Evolutionary conservation across 176 grass and related monocot species (phyloP).

Genomic region (Neostapfia colusana): DNA sequence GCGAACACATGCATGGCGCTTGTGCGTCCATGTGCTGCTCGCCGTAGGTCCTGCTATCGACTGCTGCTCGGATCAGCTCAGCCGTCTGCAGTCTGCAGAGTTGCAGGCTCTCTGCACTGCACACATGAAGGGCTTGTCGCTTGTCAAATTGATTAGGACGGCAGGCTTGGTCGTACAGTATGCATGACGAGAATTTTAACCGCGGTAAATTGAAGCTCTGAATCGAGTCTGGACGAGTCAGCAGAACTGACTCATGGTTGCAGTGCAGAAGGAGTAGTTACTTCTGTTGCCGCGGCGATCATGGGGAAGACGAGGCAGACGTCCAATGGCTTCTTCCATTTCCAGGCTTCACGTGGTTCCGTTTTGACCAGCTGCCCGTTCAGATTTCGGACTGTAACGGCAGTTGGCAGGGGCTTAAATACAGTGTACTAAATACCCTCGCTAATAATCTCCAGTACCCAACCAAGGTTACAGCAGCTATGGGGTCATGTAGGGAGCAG

Average conservation of each 20-base stretch:
- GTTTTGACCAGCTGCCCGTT: background rate
- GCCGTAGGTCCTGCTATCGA: background rate
- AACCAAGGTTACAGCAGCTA: background rate
- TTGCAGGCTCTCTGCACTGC: background rate
- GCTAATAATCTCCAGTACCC: background rate
- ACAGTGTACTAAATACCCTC: background rate
- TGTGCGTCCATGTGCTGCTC: background rate
- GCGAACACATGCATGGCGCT: background rate
- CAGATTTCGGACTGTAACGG: background rate
- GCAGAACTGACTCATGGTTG: background rate
- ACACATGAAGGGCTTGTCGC: background rate
- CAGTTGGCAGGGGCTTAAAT: background rate
- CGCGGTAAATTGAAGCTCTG: background rate
- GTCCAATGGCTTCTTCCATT: background rate
- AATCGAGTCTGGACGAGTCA: background rate
- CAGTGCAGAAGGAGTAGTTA: background rate
- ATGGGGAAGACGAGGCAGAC: background rate
- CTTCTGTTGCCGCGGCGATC: background rate
- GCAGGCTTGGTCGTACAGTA: background rate
- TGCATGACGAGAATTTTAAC: background rate
- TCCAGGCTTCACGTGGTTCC: background rate
- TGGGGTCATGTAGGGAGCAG: background rate
- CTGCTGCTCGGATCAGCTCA: background rate
- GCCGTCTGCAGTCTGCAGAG: background rate
- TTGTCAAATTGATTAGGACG: background rate